phyloP scores from a whole-genome alignment of 805 yeast genomes.

The Tetrapisispora iriomotensis region DNA sequence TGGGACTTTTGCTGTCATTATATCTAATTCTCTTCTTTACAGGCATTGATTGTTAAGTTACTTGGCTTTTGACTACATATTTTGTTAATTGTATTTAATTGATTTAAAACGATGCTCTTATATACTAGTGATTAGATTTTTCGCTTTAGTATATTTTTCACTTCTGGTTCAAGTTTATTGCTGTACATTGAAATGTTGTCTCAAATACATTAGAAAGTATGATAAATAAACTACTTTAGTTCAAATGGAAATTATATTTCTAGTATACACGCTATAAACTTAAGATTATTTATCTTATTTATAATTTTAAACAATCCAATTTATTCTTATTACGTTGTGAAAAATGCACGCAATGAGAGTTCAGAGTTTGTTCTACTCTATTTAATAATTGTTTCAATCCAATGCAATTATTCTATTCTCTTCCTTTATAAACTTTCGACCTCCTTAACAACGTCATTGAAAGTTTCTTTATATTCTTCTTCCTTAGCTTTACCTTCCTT shows the following conservation, averaged over 20 bases:
- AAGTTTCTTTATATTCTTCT: conserved; percentile 84
- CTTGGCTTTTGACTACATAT: too few relatives aligned
- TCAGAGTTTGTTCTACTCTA: too few relatives aligned
- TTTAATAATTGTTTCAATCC: too few relatives aligned
- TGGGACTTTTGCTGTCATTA: conserved; percentile 1
- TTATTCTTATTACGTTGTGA: conserved; percentile 1
- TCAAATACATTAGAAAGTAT: too few relatives aligned
- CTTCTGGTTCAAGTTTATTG: too few relatives aligned
- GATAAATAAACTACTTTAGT: too few relatives aligned
- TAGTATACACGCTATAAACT: conserved; percentile 2
- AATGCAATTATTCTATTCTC: background rate
- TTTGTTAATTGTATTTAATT: too few relatives aligned
- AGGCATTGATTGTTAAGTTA: too few relatives aligned
- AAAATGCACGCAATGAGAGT: conserved; percentile 2
- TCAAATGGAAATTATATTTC: conserved; percentile 2
- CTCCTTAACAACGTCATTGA: conserved; percentile 91
- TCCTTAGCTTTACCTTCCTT: conserved; percentile 59
- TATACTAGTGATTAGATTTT: too few relatives aligned
- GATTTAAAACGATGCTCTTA: background rate
- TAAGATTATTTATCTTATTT: background rate
- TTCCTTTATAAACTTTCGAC: conserved; percentile 34
- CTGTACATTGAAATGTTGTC: too few relatives aligned
- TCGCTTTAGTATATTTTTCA: too few relatives aligned
- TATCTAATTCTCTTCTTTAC: conserved; percentile 11
- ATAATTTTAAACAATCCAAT: too few relatives aligned